Conservation (phyloP, 805 yeast genomes). For the Sungouiella blattae region DNA sequence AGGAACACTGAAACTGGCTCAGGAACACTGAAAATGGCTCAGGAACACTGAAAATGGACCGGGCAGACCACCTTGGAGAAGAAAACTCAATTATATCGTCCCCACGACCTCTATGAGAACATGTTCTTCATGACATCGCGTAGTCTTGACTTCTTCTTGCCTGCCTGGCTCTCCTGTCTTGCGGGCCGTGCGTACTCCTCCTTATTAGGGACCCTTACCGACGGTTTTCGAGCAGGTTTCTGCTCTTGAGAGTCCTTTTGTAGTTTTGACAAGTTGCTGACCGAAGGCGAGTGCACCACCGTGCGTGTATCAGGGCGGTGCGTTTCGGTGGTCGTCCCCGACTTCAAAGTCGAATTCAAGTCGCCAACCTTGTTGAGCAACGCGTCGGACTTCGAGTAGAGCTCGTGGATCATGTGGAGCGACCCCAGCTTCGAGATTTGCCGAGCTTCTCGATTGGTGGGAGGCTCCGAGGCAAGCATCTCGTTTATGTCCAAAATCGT, state of each 20-base stretch:
- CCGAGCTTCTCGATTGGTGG: not conserved
- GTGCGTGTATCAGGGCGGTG: not conserved
- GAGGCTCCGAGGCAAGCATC: constrained; percentile 16
- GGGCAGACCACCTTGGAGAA: too few relatives aligned
- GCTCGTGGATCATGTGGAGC: constrained; percentile 27
- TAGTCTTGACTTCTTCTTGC: constrained; percentile 1
- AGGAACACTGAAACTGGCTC: too few relatives aligned
- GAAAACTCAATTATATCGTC: too few relatives aligned
- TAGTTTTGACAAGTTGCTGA: constrained; percentile 1
- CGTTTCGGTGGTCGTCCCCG: constrained; percentile 5
- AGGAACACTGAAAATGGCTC: too few relatives aligned
- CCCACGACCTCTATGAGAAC: constrained; percentile 1
- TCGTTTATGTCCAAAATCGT: constrained; percentile 16
- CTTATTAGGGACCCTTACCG: not conserved
- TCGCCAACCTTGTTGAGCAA: constrained; percentile 14
- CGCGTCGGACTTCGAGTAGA: constrained; percentile 19
- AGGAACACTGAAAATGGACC: too few relatives aligned
- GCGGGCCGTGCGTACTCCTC: not conserved
- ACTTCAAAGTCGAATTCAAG: constrained; percentile 9
- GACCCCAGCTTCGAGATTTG: constrained; percentile 25
- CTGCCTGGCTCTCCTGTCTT: not conserved
- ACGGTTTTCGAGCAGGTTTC: not conserved
- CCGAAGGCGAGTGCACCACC: constrained; percentile 1
- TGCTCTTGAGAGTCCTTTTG: not conserved
- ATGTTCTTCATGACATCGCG: constrained; percentile 1